Conservation (phyloP, 202 grass and related monocot genomes). For the Hordeum pubiflorum region DNA sequence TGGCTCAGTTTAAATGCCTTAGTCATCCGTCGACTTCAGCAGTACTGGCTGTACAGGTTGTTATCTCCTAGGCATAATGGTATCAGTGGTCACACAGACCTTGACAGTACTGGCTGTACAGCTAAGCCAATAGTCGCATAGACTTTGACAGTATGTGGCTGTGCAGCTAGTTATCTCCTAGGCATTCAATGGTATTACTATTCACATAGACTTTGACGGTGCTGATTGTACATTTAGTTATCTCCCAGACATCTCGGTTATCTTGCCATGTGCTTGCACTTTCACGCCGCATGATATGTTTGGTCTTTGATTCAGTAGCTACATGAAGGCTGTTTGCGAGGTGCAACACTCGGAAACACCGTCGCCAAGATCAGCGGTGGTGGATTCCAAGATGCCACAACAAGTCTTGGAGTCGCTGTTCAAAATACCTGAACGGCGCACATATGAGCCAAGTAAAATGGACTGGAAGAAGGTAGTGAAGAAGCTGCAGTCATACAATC, state of each 20-base stretch:
- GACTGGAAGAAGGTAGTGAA: conserved; percentile 77
- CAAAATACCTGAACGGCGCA: conserved; percentile 37
- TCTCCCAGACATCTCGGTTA: not conserved
- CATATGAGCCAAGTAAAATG: conserved; percentile 49
- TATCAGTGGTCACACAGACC: not conserved
- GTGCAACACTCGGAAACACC: not conserved
- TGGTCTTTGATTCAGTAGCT: conserved; percentile 32
- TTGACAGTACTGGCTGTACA: not conserved
- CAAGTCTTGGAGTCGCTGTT: conserved; percentile 68
- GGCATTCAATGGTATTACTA: not conserved
- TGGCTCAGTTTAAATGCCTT: not conserved
- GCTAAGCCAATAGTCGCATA: not conserved
- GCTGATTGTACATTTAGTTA: not conserved
- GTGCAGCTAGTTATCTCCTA: conserved; percentile 5
- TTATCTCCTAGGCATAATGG: not conserved
- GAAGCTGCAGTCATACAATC: conserved; percentile 53
- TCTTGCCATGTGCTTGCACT: not conserved
- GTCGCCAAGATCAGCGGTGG: conserved; percentile 30
- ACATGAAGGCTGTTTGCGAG: conserved; percentile 32
- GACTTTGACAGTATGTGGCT: not conserved
- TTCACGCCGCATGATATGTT: not conserved
- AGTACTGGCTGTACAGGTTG: not conserved
- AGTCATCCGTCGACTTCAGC: not conserved
- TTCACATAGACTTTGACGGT: not conserved
- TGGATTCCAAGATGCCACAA: conserved; percentile 43